These are phyloP conservation scores for Cucumis hystrix DNA, from an alignment of 306 rosid genomes.

Conservation along the genomic window DNA sequence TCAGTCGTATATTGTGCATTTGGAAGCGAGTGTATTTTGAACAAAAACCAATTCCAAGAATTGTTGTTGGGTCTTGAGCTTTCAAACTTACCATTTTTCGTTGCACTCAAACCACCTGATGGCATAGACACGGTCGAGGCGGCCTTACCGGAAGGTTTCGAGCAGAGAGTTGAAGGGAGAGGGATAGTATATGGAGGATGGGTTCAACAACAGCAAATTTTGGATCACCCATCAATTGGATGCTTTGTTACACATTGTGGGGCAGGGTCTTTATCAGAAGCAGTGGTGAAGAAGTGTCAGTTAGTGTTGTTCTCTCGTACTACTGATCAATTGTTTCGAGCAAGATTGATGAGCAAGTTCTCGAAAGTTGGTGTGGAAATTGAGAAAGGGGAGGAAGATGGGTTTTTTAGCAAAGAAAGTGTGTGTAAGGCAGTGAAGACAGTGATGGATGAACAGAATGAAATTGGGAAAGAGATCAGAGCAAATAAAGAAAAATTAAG, in stretches of 20 bases:
- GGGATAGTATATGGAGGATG: slow-evolving; percentile 53
- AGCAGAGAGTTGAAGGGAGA: slow-evolving; percentile 31
- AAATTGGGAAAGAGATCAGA: slow-evolving; percentile 24
- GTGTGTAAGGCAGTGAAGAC: slow-evolving; percentile 30
- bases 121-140: slow-evolving; percentile 29
- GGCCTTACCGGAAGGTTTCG: slow-evolving; percentile 47
- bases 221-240: slow-evolving; percentile 60
- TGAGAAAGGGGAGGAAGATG: slow-evolving; percentile 45
- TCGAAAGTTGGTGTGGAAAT: slow-evolving; percentile 50
- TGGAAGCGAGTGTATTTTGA: slow-evolving; percentile 40
- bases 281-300: slow-evolving; percentile 34
- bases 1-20: slow-evolving; percentile 45
- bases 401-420: slow-evolving; percentile 29
- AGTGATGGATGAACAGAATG: slow-evolving; percentile 30
- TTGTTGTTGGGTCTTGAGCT: slow-evolving; percentile 58
- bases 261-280: slow-evolving; percentile 56
- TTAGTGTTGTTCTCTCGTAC: slow-evolving; percentile 34
- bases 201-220: slow-evolving; percentile 48
- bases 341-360: slow-evolving; percentile 34
- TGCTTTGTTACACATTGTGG: slow-evolving; percentile 78
- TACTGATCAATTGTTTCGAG: slow-evolving; percentile 49
- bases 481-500: slow-evolving; percentile 36
- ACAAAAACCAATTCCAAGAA: slow-evolving; percentile 32
- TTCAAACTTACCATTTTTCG: slow-evolving; percentile 39
- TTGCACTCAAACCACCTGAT: slow-evolving; percentile 34